Conservation (phyloP, 2,329 filamentous ascomycete species). For the Bipolaris oryzae region DNA sequence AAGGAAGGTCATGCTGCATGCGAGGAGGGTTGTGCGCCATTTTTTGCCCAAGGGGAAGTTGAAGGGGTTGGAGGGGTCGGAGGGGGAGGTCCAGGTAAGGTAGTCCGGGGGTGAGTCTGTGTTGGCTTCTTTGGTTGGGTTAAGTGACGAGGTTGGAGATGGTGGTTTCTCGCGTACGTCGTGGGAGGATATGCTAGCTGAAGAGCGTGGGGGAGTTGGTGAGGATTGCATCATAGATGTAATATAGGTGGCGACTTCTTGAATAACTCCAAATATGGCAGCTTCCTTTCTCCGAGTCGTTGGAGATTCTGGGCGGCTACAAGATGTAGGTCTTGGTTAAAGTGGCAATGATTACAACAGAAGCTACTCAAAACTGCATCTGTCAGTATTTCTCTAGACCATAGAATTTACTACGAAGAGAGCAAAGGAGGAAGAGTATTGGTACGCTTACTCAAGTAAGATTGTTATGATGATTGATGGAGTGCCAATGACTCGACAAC, state of each 20-base stretch:
- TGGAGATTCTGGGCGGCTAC: no score
- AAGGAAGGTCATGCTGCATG: slow-evolving; percentile 51
- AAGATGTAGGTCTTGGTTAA: not conserved
- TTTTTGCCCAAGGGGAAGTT: slow-evolving; percentile 52
- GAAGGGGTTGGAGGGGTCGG: slow-evolving; percentile 44
- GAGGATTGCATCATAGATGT: not conserved
- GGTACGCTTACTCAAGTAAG: no score
- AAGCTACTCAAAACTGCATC: no score
- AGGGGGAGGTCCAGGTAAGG: slow-evolving; percentile 28
- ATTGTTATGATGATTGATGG: no score
- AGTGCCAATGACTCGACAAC: not conserved
- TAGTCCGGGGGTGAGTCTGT: slow-evolving; percentile 7
- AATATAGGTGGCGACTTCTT: not conserved
- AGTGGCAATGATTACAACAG: no score
- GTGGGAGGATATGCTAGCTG: not conserved
- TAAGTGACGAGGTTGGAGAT: not conserved
- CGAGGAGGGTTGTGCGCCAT: slow-evolving; percentile 51
- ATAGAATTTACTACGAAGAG: no score
- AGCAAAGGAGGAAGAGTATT: no score
- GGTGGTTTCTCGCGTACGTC: not conserved
- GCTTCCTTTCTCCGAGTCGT: not conserved
- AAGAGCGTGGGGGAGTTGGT: not conserved
- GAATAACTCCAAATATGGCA: not conserved
- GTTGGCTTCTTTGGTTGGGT: not conserved
- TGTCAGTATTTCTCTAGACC: no score